Percentiles rank a stretch among this genome's conserved stretches.
Conservation (phyloP, 2,329 filamentous ascomycete species). For the Aspergillus novofumigatus region DNA sequence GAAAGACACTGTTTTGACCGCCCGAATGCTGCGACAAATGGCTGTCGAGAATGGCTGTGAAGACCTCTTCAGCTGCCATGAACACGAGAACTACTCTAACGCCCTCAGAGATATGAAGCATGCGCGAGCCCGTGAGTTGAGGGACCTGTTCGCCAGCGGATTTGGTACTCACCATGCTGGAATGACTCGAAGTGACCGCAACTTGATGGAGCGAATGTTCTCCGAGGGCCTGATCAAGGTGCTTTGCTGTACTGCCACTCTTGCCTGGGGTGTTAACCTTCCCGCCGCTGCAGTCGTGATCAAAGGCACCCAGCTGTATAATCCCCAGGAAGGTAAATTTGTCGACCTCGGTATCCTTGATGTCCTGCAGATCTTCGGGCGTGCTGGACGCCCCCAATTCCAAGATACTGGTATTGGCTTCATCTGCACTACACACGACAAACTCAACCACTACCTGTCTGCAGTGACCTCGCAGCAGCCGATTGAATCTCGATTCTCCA, state of each 20-base stretch:
- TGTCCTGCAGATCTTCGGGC: slow-evolving; percentile 96
- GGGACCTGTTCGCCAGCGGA: slow-evolving; percentile 84
- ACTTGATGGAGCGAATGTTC: slow-evolving; percentile 92
- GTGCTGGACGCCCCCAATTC: slow-evolving; percentile 95
- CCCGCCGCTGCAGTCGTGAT: slow-evolving; percentile 95
- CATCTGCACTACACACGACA: slow-evolving; percentile 96
- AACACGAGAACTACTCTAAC: slow-evolving; percentile 73
- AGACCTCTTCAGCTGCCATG: slow-evolving; percentile 77
- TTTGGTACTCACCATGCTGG: slow-evolving; percentile 95
- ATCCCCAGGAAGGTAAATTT: slow-evolving; percentile 92
- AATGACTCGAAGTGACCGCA: slow-evolving; percentile 90
- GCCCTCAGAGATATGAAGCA: slow-evolving; percentile 81
- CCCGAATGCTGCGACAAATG: slow-evolving; percentile 79
- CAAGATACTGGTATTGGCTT: slow-evolving; percentile 97
- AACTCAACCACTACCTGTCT: slow-evolving; percentile 81
- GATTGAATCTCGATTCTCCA: slow-evolving; percentile 94
- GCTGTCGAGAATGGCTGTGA: slow-evolving; percentile 74
- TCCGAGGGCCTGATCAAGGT: slow-evolving; percentile 90
- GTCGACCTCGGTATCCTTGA: slow-evolving; percentile 94
- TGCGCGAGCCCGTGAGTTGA: slow-evolving; percentile 78
- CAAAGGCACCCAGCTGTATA: slow-evolving; percentile 97
- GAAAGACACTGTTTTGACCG: slow-evolving; percentile 87
- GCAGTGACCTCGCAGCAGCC: slow-evolving; percentile 94
- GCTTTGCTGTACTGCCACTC: slow-evolving; percentile 93
- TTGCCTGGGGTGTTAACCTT: slow-evolving; percentile 98